Conservation (phyloP, 768 basidiomycete genomes). For the Hygrocybe punicea region DNA sequence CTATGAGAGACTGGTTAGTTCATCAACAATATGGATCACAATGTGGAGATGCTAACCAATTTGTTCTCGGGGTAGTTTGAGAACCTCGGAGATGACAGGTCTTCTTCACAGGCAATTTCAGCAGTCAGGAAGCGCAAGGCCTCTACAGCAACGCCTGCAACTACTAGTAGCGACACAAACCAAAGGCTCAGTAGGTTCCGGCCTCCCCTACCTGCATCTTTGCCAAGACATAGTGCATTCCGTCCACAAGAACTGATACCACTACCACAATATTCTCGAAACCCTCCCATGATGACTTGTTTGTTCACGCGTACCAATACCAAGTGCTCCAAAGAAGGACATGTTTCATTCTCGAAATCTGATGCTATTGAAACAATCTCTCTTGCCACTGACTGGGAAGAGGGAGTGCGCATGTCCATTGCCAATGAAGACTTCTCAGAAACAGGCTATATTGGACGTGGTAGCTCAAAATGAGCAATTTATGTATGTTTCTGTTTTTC, state of each 20-base stretch:
- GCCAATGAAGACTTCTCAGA: background rate
- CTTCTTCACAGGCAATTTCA: no score
- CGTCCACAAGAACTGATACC: background rate
- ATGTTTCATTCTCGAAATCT: background rate
- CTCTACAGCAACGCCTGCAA: no score
- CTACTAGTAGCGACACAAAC: no score
- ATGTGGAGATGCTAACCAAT: no score
- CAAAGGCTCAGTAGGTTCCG: background rate
- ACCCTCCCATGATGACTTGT: background rate
- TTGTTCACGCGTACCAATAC: background rate
- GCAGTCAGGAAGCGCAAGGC: no score
- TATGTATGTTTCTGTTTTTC: conserved; percentile 7
- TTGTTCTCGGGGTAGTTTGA: no score
- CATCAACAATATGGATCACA: background rate
- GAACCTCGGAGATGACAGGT: no score
- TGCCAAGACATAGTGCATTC: background rate
- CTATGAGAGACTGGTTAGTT: background rate
- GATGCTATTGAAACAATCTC: background rate
- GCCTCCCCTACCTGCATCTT: background rate
- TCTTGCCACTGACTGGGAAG: conserved; percentile 3
- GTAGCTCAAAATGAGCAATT: conserved; percentile 12
- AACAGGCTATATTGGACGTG: conserved; percentile 14
- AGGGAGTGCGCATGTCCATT: background rate
- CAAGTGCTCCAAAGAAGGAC: background rate
- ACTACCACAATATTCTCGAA: background rate